Percentiles rank a stretch among this genome's conserved stretches.
Conservation (phyloP, 2,329 filamentous ascomycete genomes). For the Exophiala spinifera region DNA sequence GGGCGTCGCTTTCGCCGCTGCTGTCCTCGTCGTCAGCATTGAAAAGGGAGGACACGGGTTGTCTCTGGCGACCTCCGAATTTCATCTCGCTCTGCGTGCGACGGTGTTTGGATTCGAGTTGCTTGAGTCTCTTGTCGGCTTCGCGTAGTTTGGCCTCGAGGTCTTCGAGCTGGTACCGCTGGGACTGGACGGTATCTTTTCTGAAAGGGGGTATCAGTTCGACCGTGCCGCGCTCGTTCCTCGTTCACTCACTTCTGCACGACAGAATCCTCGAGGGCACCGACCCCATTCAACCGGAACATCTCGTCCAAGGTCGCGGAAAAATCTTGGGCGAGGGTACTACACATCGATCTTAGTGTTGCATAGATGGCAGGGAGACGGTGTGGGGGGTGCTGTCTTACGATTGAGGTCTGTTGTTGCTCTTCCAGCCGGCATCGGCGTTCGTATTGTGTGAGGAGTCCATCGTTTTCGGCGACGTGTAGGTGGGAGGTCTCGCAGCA, state of each 20-base stretch:
- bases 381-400: conserved; percentile 48
- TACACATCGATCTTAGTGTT: conserved; percentile 36
- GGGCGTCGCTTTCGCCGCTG: conserved; percentile 23
- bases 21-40: conserved; percentile 9
- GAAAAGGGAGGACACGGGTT: conserved; percentile 8
- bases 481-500: no score
- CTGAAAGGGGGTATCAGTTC: conserved; percentile 47
- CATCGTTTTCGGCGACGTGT: background rate
- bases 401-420: conserved; percentile 76
- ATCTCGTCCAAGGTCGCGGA: conserved; percentile 81
- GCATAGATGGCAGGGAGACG: no score
- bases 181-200: conserved; percentile 72
- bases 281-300: conserved; percentile 79
- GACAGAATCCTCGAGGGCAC: conserved; percentile 70
- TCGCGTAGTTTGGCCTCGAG: conserved; percentile 81
- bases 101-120: conserved; percentile 23
- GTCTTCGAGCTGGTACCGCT: conserved; percentile 76
- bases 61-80: conserved; percentile 2
- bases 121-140: conserved; percentile 73
- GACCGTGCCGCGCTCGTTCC: no score
- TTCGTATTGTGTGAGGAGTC: conserved; percentile 8
- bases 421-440: conserved; percentile 12
- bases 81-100: conserved; percentile 18
- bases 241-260: conserved; percentile 78
- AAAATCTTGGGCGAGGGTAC: conserved; percentile 84